Evolutionary conservation across 306 rosid genomes (phyloP).

Genomic region (Gillenia trifoliata): DNA sequence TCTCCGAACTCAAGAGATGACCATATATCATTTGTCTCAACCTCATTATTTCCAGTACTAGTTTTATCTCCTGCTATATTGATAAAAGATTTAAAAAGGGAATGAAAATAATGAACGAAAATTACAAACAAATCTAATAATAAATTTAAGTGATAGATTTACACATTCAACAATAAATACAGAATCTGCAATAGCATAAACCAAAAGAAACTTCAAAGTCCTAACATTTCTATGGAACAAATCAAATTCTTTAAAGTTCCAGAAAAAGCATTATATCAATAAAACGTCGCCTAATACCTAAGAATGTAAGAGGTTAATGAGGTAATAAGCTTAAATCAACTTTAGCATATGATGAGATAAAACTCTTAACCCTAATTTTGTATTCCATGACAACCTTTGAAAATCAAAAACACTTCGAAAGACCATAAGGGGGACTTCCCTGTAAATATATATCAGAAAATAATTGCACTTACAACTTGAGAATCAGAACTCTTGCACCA

Average conservation of each 20-base stretch:
- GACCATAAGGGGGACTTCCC: too few relatives aligned
- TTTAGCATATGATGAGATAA: too few relatives aligned
- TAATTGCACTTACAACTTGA: too few relatives aligned
- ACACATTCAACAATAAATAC: not conserved
- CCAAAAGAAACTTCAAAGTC: not conserved
- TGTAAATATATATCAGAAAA: too few relatives aligned
- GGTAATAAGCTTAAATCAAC: too few relatives aligned
- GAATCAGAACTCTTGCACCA: too few relatives aligned
- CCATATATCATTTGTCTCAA: conserved; percentile 34
- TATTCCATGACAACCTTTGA: too few relatives aligned
- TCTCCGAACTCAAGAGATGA: conserved; percentile 29
- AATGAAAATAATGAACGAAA: not conserved
- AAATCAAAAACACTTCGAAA: too few relatives aligned
- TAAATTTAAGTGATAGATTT: not conserved
- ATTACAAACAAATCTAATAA: not conserved
- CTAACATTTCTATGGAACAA: not conserved
- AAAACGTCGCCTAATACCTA: not conserved
- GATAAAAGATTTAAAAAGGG: not conserved
- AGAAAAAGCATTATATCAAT: not conserved
- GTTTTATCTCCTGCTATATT: conserved; percentile 30
- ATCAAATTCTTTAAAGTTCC: not conserved
- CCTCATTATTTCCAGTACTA: conserved; percentile 21
- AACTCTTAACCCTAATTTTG: too few relatives aligned
- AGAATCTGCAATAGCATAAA: not conserved
- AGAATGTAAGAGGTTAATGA: too few relatives aligned